Conservation (phyloP, 768 basidiomycete species). For the Mycena leptocephala region DNA sequence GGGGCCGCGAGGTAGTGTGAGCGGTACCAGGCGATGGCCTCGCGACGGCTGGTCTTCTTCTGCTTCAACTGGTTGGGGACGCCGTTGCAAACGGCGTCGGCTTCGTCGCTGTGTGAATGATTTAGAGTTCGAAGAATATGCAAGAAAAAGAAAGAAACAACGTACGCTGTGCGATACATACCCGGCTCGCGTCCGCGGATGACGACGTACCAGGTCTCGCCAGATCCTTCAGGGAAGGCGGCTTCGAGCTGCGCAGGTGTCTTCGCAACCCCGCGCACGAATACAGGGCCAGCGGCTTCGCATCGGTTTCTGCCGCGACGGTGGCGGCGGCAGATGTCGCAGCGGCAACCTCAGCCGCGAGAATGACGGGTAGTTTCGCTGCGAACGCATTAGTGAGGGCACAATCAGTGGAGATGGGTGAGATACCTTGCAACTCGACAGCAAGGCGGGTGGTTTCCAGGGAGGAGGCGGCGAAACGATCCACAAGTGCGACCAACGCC, state of each 20-base stretch:
- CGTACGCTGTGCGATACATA: neutral
- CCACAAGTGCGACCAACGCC: neutral
- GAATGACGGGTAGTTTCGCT: too few relatives aligned
- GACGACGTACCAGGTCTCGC: constrained; percentile 11
- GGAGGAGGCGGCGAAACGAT: neutral
- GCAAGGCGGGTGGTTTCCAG: neutral
- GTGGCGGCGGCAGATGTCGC: too few relatives aligned
- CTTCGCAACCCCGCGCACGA: neutral
- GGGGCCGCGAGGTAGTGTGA: neutral
- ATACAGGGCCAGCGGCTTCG: too few relatives aligned
- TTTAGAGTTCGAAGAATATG: too few relatives aligned
- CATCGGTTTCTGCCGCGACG: neutral
- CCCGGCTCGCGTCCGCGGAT: neutral
- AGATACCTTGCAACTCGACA: neutral
- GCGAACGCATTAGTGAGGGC: too few relatives aligned
- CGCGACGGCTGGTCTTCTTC: neutral
- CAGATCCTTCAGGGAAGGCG: neutral
- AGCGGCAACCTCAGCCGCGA: too few relatives aligned
- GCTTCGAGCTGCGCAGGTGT: neutral
- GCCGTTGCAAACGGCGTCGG: neutral
- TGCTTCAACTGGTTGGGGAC: neutral
- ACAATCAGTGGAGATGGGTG: too few relatives aligned
- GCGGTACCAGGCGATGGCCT: neutral
- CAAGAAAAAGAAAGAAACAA: neutral
- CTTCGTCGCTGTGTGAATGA: neutral